Percentiles rank a stretch among this genome's conserved stretches.
Evolutionary conservation across 768 basidiomycete genomes (phyloP).

Genomic region (Rhizopogon vinicolor): DNA sequence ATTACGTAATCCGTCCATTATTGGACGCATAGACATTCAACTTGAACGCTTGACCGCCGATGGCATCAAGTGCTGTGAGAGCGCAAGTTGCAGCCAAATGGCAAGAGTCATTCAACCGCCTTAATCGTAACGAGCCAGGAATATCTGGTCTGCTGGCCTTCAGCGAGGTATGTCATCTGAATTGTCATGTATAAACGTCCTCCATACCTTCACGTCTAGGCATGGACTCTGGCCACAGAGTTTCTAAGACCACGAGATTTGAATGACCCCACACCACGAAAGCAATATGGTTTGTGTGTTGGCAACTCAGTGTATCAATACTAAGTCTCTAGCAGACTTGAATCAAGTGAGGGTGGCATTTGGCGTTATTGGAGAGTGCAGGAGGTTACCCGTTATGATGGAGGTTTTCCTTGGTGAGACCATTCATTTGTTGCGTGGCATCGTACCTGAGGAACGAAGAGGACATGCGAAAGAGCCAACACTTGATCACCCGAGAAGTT

Average conservation of each 20-base stretch:
- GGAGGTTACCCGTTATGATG: conserved; percentile 57
- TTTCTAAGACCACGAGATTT: conserved; percentile 56
- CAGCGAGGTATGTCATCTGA: conserved; percentile 42
- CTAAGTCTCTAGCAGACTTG: conserved; percentile 34
- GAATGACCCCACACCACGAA: conserved; percentile 27
- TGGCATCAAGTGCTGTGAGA: conserved; percentile 61
- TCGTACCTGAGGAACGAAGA: conserved; percentile 35
- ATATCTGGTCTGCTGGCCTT: conserved; percentile 62
- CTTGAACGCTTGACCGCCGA: conserved; percentile 13
- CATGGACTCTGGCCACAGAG: conserved; percentile 52
- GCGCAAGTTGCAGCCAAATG: conserved; percentile 66
- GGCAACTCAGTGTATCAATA: conserved; percentile 5
- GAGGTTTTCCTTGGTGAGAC: conserved; percentile 68
- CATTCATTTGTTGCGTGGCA: neutral
- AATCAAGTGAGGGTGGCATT: conserved; percentile 51
- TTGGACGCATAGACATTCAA: too few species aligned
- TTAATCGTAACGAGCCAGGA: conserved; percentile 55
- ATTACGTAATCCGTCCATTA: too few species aligned
- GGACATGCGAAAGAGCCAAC: conserved; percentile 53
- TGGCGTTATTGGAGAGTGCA: conserved; percentile 50
- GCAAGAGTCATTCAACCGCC: conserved; percentile 63
- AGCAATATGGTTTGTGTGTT: conserved; percentile 21
- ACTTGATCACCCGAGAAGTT: conserved; percentile 61
- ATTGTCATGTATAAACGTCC: neutral
- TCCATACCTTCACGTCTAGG: conserved; percentile 31